Conservation (phyloP, 495 filamentous ascomycete species). For the Amorphotheca resinae region DNA sequence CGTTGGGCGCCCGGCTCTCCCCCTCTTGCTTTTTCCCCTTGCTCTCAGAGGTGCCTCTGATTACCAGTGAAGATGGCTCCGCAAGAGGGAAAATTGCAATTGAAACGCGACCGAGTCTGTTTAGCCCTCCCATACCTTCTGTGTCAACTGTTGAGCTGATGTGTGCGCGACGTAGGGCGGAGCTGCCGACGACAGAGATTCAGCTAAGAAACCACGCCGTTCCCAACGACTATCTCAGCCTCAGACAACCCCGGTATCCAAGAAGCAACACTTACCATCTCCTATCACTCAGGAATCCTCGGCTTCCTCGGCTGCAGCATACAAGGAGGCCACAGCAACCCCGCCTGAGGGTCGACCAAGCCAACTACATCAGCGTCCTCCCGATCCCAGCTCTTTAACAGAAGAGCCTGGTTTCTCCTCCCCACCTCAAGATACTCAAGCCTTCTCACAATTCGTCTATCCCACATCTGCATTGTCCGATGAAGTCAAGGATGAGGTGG, state of each 20-base stretch:
- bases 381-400: constrained; percentile 20
- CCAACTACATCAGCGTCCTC: constrained; percentile 38
- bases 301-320: constrained; percentile 38
- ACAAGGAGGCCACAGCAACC: constrained; percentile 61
- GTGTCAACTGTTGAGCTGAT: constrained; percentile 8
- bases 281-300: constrained; percentile 57
- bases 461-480: constrained; percentile 62
- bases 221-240: constrained; percentile 41
- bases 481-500: constrained; percentile 67
- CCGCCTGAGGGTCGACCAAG: constrained; percentile 51
- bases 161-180: constrained; percentile 17
- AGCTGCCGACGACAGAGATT: constrained; percentile 29
- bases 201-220: constrained; percentile 54
- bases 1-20: no score
- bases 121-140: constrained; percentile 12
- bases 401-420: constrained; percentile 31
- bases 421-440: constrained; percentile 47
- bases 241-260: constrained; percentile 47
- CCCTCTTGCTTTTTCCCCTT: no score
- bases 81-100: constrained; percentile 39
- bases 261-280: constrained; percentile 64
- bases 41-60: constrained; percentile 1
- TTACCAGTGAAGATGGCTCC: constrained; percentile 33
- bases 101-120: constrained; percentile 38
- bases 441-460: constrained; percentile 66